Evolutionary conservation across 805 yeast genomes (phyloP).

Genomic region (Dipodascus albidus): DNA sequence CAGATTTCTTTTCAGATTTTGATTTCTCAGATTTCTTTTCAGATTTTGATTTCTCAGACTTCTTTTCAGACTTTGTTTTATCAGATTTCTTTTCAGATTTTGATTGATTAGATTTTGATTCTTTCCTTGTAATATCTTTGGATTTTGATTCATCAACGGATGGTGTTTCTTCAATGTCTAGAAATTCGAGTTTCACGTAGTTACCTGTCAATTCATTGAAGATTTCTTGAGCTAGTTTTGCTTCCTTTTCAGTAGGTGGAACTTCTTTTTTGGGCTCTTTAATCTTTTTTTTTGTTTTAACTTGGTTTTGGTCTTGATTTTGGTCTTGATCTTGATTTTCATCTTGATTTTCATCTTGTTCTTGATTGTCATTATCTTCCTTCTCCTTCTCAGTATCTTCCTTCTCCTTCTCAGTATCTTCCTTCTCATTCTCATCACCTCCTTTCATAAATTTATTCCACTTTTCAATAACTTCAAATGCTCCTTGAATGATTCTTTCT

Average conservation of each 20-base stretch:
- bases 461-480: slow-evolving; percentile 33
- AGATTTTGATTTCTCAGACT: too few relatives aligned
- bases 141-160: slow-evolving; percentile 8
- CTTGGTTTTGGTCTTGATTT: not conserved
- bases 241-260: slow-evolving; percentile 3
- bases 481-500: slow-evolving; percentile 40
- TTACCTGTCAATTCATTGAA: slow-evolving; percentile 4
- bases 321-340: slow-evolving; percentile 3
- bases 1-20: too few relatives aligned
- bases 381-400: slow-evolving; percentile 7
- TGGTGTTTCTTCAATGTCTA: slow-evolving; percentile 10
- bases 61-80: too few relatives aligned
- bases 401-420: slow-evolving; percentile 10
- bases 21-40: too few relatives aligned
- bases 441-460: slow-evolving; percentile 47
- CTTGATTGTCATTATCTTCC: slow-evolving; percentile 4
- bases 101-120: slow-evolving; percentile 1
- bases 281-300: slow-evolving; percentile 3
- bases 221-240: slow-evolving; percentile 2
- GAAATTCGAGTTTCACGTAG: slow-evolving; percentile 8
- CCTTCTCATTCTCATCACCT: slow-evolving; percentile 9
- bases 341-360: slow-evolving; percentile 1
- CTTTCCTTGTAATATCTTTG: slow-evolving; percentile 6
- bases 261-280: slow-evolving; percentile 3
- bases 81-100: too few relatives aligned